A percentile compares a stretch with the other conserved stretches of the same genome.
phyloP scores from a whole-genome alignment of 257 asterid species.

The Nicotiana tomentosiformis region DNA sequence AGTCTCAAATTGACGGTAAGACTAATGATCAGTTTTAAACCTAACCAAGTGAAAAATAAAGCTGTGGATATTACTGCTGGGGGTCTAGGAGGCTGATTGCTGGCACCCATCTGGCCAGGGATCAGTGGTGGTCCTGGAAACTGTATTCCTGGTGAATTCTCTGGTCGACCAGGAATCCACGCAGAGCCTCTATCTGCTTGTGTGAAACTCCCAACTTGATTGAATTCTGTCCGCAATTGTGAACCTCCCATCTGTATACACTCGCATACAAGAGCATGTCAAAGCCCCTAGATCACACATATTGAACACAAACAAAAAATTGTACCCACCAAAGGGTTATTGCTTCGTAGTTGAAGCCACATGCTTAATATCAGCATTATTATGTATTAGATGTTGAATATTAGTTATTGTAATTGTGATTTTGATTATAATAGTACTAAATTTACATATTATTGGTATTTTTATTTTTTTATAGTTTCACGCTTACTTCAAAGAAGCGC shows the following conservation, averaged over 20 bases:
- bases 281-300: neutral
- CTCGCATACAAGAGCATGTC: constrained; percentile 6
- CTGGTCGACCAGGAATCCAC: constrained; percentile 58
- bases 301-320: no score
- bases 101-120: constrained; percentile 54
- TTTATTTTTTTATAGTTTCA: no score
- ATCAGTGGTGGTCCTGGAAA: constrained; percentile 51
- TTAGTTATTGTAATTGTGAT: no score
- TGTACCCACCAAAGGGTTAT: neutral
- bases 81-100: constrained; percentile 61
- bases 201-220: constrained; percentile 62
- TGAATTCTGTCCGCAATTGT: constrained; percentile 70
- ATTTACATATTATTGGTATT: no score
- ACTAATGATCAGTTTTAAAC: neutral
- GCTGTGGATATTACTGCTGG: constrained; percentile 37
- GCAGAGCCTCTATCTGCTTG: constrained; percentile 60
- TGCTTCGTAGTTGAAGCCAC: no score
- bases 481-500: no score
- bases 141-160: constrained; percentile 39
- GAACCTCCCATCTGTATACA: constrained; percentile 57
- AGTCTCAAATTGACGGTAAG: neutral
- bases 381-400: no score
- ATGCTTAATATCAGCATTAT: no score
- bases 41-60: neutral
- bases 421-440: no score